Base-by-base conservation (phyloP, 768 basidiomycete genomes). In the Hemileccinum impolitum region DNA sequence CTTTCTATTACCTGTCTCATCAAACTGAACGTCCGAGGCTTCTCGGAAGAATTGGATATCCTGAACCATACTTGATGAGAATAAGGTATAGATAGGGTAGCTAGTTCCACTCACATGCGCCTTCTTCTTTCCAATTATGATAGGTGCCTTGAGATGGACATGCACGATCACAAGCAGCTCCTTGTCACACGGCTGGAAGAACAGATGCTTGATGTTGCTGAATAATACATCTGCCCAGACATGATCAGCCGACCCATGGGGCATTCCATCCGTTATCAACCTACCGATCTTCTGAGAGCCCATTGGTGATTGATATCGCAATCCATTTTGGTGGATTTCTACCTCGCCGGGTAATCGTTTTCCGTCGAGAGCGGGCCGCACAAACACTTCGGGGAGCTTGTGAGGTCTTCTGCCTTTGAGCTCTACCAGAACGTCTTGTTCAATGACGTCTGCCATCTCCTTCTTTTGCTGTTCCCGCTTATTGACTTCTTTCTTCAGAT, bases 71-170 rank as follows among this genome's bases (percentile, higher is more conserved):
- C 28, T 46, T 18, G 11, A 34, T 45, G 18, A 57, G 32, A 26
- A 49, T 18, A 18, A 25, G 14, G 14, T 12, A 39, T 31, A 8
- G 8, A 36, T 32, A 19, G 21, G 18, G 38, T 7, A 44, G 37
- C 3, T 12, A 26, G 6, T 17, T 9, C 14, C 7, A 74, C 84
- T 43, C 60, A 94, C 92, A 61, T 90, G 91, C 18, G 96, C 84
- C 69, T 98, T 99, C 73, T 94, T 96, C 76, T 98, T 98, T 53
- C 96, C 95, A 57, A 99, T 90, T 80, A 98, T 95, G 66, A 99
- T 97, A 1, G 96, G 96, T 1, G 92, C 81, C 69, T 82, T 96
- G 43, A 99, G 77, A 66, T 98, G 90, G 43, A 96, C 70, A 65
- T 99, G 96, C 28, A 96, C 82, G 53, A 99, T 86, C 47, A 96